Percentiles rank a stretch among this genome's conserved stretches.
Conservation (phyloP, 441 rosid genomes). For the Hypseocharis bilobata region DNA sequence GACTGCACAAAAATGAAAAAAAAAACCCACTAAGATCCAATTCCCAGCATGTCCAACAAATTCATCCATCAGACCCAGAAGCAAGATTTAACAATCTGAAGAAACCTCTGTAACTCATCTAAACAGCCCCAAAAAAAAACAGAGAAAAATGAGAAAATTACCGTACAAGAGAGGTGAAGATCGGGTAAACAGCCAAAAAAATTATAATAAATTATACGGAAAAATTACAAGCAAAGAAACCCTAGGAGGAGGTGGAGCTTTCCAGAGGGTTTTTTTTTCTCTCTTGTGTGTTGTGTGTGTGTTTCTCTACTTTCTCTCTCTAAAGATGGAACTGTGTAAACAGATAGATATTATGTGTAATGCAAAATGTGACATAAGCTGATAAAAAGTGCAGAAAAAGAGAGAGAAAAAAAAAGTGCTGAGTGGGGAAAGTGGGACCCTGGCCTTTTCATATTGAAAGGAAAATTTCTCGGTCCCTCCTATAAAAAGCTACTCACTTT, state of each 20-base stretch:
- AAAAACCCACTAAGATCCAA: neutral
- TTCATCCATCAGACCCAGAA: neutral
- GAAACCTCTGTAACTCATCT: neutral
- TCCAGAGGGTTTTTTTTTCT: too few species aligned
- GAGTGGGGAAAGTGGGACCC: conserved; percentile 34
- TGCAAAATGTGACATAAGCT: conserved; percentile 6
- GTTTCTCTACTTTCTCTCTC: too few species aligned
- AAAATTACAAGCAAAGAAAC: neutral
- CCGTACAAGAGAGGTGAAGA: conserved; percentile 7
- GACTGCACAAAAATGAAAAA: neutral
- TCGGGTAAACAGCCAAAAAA: neutral
- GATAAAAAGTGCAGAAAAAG: conserved; percentile 1
- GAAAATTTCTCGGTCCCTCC: conserved; percentile 19
- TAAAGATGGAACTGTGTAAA: conserved; percentile 29
- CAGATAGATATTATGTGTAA: conserved; percentile 18
- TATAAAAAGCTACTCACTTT: neutral
- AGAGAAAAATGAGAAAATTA: conserved; percentile 1
- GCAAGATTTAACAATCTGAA: neutral
- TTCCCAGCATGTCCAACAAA: neutral
- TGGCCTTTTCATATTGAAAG: conserved; percentile 27
- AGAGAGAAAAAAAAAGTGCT: conserved; percentile 8
- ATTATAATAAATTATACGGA: neutral
- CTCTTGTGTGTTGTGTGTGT: neutral
- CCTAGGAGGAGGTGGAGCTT: neutral
- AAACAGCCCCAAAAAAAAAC: too few species aligned